Evolutionary conservation across 768 basidiomycete species (phyloP).

Genomic region (Rhizopogon salebrosus): DNA sequence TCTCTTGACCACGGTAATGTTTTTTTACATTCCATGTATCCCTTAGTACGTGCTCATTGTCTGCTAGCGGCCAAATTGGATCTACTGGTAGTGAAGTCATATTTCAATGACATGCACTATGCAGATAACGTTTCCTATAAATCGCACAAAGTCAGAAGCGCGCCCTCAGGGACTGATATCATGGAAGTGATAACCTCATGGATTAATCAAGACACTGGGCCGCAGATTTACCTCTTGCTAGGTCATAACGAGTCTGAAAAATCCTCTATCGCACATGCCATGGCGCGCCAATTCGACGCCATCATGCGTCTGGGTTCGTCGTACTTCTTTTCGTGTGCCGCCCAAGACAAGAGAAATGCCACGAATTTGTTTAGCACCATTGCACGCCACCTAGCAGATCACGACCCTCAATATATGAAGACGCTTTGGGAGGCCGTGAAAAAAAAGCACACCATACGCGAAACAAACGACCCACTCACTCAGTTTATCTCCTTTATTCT

Average conservation of each 20-base stretch:
- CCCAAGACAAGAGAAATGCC: constrained; percentile 12
- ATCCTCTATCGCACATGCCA: constrained; percentile 25
- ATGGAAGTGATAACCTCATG: constrained; percentile 15
- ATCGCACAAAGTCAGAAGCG: constrained; percentile 9
- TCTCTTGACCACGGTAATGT: neutral
- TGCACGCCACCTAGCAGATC: constrained; percentile 27
- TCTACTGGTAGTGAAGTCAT: constrained; percentile 2
- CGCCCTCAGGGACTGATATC: constrained; percentile 6
- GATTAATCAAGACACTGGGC: constrained; percentile 10
- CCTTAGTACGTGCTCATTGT: neutral
- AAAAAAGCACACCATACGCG: constrained; percentile 19
- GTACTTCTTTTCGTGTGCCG: constrained; percentile 21
- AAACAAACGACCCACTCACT: constrained; percentile 9
- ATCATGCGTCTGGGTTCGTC: constrained; percentile 27
- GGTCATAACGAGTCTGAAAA: constrained; percentile 27
- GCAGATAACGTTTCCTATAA: constrained; percentile 17
- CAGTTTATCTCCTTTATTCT: constrained; percentile 27
- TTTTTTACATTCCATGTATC: neutral
- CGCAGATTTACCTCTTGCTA: constrained; percentile 21
- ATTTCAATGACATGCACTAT: constrained; percentile 17
- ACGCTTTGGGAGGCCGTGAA: constrained; percentile 13
- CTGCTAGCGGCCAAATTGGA: too few species aligned
- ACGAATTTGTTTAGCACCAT: constrained; percentile 29
- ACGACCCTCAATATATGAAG: constrained; percentile 20
- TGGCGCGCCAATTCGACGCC: constrained; percentile 21